Base-by-base conservation (phyloP, 2,329 filamentous ascomycete genomes). In the Cladosporium velox region DNA sequence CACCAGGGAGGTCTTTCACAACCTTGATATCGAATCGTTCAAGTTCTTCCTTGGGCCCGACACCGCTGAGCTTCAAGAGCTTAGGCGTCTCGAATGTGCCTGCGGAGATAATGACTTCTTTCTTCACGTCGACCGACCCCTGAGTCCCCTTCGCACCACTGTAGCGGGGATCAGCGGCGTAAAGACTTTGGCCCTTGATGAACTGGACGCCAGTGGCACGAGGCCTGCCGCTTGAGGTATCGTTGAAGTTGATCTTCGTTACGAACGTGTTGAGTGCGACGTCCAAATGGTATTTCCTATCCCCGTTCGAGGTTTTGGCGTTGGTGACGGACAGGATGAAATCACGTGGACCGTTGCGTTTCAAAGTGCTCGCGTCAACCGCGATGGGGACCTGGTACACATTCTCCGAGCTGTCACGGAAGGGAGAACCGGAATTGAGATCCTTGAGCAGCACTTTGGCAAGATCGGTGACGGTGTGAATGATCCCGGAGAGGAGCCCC, bases 221-320 rank as follows among this genome's bases (percentile, higher is more conserved):
- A 2, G 86, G 81, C 2, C 80, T 76, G 62, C 84, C 83, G 18
- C 49, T 38, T 18, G 84, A 87, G 2, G 88, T 85, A 44, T 90
- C 85, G 47, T 90, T 88, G 70, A 89, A 90, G 49, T 81, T 80
- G 75, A 92, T 78, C 74, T 88, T 89, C 59, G 89, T 88, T 67
- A 86, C 90, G 55, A 91, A 79, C 34, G 84, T 86, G 77, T 90
- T 89, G 2, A 84, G 80, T 49, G 81, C 79, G 60, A 89, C 51
- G 63, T 87, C 85, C 0, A 89, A 81, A 71, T 83, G 82, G 52
- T 79, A 81, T 10, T 65, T 51, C 24, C 44, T 38, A 11, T 15
- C 30, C 57, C 58, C 65, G 14, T 70, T 66, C 60, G 73, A 67
- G 51, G 69, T 66, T 21, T 66, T 41, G 2, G 74, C 68, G 3